Base-by-base conservation (phyloP, 257 asterid species). In the Scutellaria baicalensis region DNA sequence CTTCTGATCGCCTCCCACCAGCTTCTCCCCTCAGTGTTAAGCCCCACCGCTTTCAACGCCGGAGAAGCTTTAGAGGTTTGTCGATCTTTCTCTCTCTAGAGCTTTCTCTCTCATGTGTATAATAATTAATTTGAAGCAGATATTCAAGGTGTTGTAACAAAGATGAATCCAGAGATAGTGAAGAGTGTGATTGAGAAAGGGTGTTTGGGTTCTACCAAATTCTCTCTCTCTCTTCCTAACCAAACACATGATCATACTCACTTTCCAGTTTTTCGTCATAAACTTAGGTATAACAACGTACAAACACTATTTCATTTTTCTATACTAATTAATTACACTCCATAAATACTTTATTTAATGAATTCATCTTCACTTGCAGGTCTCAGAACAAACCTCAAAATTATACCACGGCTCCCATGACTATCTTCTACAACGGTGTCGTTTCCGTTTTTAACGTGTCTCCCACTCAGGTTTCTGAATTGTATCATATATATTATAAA, bases 81-180 rank as follows among this genome's bases (percentile, higher is more conserved):
- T 50, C 10, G 11, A 8, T 12, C 9, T 58, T 4, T 16, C 6
- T 9, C 6, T 45, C 6, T 55, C 5, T 18, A 2, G 8, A 10
- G 0, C 1, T 54, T 3, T 21, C 9, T 10, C 1, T 3, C 9
- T 27, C 14, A 14, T 27, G 9, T 14, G 13, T 17, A 3, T 11
- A n/a, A n/a, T 8, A 33, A 5, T 14, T 5, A 14, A 27, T 23
- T 35, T 44, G 50, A 6, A 42, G 79, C 68, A 85, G 88, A 83
- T 48, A 78, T 85, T 35, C 91, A 85, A 63, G 64, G 81, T 3
- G 77, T 79, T 35, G 72, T 83, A 44, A 72, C 86, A 5, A 85
- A 81, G 84, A 83, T 85, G 74, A 81, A 81, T 61, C 91, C 88
- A 3, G 86, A 83, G 56, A 69, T 85, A 21, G 71, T 85, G 70